These are phyloP conservation scores for Tolypocladium guangdongense DNA, from an alignment of 2,329 filamentous ascomycete genomes.

Conservation along the genomic window DNA sequence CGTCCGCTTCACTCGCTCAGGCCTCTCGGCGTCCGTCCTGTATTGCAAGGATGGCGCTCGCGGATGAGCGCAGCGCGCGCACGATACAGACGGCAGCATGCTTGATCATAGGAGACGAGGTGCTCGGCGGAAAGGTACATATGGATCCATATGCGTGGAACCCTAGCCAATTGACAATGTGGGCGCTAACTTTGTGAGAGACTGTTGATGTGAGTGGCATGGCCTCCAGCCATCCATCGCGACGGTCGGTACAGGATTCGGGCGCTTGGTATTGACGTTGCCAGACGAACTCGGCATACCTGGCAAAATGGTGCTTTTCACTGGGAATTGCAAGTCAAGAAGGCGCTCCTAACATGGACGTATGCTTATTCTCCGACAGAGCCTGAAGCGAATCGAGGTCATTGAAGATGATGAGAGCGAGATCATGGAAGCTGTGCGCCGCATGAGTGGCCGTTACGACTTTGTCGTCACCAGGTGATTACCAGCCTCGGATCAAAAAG, in stretches of 20 bases:
- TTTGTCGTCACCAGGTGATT: slow-evolving; percentile 74
- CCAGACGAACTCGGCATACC: slow-evolving; percentile 52
- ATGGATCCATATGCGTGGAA: neutral
- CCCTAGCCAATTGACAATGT: neutral
- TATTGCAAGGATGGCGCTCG: slow-evolving; percentile 27
- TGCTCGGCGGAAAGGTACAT: slow-evolving; percentile 81
- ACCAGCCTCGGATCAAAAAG: no score
- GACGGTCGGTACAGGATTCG: neutral
- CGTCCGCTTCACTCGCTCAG: slow-evolving; percentile 18
- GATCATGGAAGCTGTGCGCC: slow-evolving; percentile 74
- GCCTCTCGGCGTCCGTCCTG: slow-evolving; percentile 13
- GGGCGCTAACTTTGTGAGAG: slow-evolving; percentile 11
- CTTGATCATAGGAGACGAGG: slow-evolving; percentile 94
- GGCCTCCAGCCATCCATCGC: neutral
- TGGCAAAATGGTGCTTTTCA: slow-evolving; percentile 55
- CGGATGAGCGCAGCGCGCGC: slow-evolving; percentile 43
- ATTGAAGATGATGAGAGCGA: slow-evolving; percentile 87
- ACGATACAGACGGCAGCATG: slow-evolving; percentile 84
- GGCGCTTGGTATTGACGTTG: slow-evolving; percentile 8
- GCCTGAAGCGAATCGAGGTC: slow-evolving; percentile 79
- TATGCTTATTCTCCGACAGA: slow-evolving; percentile 23
- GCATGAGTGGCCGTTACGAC: slow-evolving; percentile 86
- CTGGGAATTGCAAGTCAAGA: slow-evolving; percentile 41
- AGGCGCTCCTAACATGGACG: no score
- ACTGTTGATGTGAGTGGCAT: slow-evolving; percentile 28